Conservation (phyloP, 1,284 basidiomycete species). For the Moniliella sp. region DNA sequence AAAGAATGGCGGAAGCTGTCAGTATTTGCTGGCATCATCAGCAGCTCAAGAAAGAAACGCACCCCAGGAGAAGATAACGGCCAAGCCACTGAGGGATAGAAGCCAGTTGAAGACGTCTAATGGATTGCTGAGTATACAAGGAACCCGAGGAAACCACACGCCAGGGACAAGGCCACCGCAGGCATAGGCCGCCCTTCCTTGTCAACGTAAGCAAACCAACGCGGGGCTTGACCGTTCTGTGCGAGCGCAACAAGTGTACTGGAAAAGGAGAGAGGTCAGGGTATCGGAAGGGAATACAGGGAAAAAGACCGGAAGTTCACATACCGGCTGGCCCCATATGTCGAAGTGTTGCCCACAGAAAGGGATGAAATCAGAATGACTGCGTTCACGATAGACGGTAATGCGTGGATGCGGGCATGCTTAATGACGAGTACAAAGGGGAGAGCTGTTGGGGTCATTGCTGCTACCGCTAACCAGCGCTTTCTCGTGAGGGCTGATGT, state of each 20-base stretch:
- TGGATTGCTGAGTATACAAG: conserved; percentile 13
- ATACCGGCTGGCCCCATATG: no score
- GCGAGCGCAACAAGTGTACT: conserved; percentile 34
- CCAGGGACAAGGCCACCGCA: conserved; percentile 30
- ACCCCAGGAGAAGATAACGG: conserved; percentile 38
- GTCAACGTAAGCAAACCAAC: conserved; percentile 36
- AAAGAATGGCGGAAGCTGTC: no score
- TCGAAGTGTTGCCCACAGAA: conserved; percentile 35
- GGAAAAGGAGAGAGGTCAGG: no score
- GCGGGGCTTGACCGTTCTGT: conserved; percentile 36
- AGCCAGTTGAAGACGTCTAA: conserved; percentile 37
- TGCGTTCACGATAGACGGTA: conserved; percentile 38
- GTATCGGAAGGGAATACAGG: no score
- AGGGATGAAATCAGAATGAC: conserved; percentile 36
- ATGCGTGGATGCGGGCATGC: conserved; percentile 35
- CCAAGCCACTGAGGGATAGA: conserved; percentile 39
- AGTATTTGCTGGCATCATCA: no score
- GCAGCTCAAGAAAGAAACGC: no score
- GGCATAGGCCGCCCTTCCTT: conserved; percentile 39
- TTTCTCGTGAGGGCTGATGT: no score
- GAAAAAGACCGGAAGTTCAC: no score
- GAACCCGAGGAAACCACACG: conserved; percentile 23
- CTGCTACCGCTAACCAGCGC: no score
- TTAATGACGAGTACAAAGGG: no score
- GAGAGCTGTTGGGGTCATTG: no score